phyloP scores from a whole-genome alignment of 2,329 filamentous ascomycete species.

The Hymenotorrendiella dingleyae region DNA sequence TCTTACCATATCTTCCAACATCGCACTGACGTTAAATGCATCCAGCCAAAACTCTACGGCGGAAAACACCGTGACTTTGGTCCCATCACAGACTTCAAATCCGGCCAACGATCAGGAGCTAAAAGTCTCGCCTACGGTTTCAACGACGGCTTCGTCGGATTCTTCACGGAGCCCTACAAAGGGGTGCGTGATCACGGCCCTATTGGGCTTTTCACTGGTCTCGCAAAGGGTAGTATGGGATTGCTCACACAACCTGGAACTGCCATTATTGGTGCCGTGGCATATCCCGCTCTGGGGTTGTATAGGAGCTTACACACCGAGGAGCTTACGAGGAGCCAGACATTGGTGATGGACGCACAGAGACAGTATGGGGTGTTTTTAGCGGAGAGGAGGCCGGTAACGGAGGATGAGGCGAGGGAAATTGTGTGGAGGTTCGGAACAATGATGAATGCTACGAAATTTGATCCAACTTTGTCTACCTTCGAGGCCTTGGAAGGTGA shows the following conservation, averaged over 20 bases:
- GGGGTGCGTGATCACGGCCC: slow-evolving; percentile 12
- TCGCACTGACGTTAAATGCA: background rate
- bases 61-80: slow-evolving; percentile 72
- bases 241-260: slow-evolving; percentile 1
- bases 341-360: slow-evolving; percentile 3
- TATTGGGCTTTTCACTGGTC: slow-evolving; percentile 9
- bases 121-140: slow-evolving; percentile 42
- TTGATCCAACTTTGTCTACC: background rate
- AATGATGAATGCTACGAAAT: background rate
- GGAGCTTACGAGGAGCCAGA: slow-evolving; percentile 1
- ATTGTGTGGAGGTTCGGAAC: background rate
- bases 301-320: slow-evolving; percentile 2
- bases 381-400: background rate
- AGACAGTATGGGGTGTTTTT: slow-evolving; percentile 2
- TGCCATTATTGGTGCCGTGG: slow-evolving; percentile 8
- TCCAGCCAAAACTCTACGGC: slow-evolving; percentile 35
- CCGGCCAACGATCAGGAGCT: slow-evolving; percentile 67
- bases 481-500: background rate
- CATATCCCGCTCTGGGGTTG: slow-evolving; percentile 10
- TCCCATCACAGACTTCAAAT: slow-evolving; percentile 71
- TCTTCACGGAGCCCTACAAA: slow-evolving; percentile 14
- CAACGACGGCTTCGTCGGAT: slow-evolving; percentile 9
- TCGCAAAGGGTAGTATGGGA: slow-evolving; percentile 12
- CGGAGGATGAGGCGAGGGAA: background rate
- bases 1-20: background rate